These are phyloP conservation scores for Xylariomycetidae sp. DNA, from an alignment of 2,329 filamentous ascomycete species.

Conservation along the genomic window DNA sequence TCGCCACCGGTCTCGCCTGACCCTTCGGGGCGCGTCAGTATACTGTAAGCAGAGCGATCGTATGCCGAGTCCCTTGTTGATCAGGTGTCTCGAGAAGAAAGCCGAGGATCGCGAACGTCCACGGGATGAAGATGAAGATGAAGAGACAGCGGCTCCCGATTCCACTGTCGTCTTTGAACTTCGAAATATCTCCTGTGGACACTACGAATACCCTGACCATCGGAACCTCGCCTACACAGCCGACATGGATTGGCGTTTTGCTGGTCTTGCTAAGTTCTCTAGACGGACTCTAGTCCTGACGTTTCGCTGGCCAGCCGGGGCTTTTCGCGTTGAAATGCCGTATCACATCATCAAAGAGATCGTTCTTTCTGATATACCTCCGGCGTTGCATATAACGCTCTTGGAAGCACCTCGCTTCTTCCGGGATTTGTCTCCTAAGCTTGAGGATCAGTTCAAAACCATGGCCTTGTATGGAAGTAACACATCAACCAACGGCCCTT, in stretches of 20 bases:
- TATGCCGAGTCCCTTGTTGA: slow-evolving; percentile 27
- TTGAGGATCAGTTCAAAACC: slow-evolving; percentile 11
- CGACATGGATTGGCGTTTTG: slow-evolving; percentile 36
- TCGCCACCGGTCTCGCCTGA: slow-evolving; percentile 25
- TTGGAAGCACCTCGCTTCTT: slow-evolving; percentile 48
- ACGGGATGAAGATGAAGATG: slow-evolving; percentile 16
- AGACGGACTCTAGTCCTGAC: slow-evolving; percentile 37
- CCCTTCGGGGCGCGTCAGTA: slow-evolving; percentile 22
- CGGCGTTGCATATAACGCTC: slow-evolving; percentile 46
- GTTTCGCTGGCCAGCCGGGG: slow-evolving; percentile 13
- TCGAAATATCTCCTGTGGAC: slow-evolving; percentile 38
- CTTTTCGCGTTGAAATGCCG: slow-evolving; percentile 41
- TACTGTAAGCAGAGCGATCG: slow-evolving; percentile 33
- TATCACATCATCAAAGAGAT: slow-evolving; percentile 44
- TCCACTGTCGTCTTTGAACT: slow-evolving; percentile 17
- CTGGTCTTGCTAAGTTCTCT: slow-evolving; percentile 36
- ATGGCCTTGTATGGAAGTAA: no score
- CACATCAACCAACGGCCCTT: slow-evolving; percentile 5
- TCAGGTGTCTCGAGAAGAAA: slow-evolving; percentile 30
- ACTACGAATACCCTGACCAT: slow-evolving; percentile 38
- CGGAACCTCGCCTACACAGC: slow-evolving; percentile 37
- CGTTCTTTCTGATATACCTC: slow-evolving; percentile 31
- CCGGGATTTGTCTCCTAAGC: no score
- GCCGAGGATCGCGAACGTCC: slow-evolving; percentile 23
- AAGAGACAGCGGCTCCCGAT: slow-evolving; percentile 8